A percentile compares a stretch with the other conserved stretches of the same genome.
Conservation (phyloP, 2,329 filamentous ascomycete species). For the Taxawa tesnikishii region DNA sequence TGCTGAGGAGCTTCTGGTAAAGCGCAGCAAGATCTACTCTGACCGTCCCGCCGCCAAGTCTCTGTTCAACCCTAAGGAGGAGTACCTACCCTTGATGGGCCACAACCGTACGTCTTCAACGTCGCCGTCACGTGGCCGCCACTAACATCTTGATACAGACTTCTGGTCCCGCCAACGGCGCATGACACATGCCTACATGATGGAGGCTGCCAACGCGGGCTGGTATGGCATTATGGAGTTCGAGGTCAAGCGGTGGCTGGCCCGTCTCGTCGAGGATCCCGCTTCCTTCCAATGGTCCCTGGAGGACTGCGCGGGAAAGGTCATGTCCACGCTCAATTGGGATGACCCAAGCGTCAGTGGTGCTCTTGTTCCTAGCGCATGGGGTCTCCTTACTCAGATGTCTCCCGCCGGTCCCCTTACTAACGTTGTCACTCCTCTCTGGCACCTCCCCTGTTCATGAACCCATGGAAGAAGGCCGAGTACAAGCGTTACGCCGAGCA, state of each 20-base stretch:
- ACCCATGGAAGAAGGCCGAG: slow-evolving; percentile 43
- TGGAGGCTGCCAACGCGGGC: slow-evolving; percentile 29
- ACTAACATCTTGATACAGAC: slow-evolving; percentile 20
- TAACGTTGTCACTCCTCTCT: slow-evolving; percentile 43
- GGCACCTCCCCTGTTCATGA: slow-evolving; percentile 37
- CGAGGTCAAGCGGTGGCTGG: slow-evolving; percentile 42
- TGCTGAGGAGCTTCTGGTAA: slow-evolving; percentile 40
- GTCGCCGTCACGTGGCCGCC: neutral
- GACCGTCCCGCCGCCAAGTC: slow-evolving; percentile 39
- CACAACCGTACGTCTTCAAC: slow-evolving; percentile 35
- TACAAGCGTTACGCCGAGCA: slow-evolving; percentile 41
- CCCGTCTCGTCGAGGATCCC: slow-evolving; percentile 35
- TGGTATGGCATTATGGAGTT: slow-evolving; percentile 39
- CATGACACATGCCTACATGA: slow-evolving; percentile 40
- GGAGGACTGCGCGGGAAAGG: slow-evolving; percentile 46
- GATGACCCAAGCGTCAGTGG: slow-evolving; percentile 37
- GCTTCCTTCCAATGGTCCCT: slow-evolving; percentile 38
- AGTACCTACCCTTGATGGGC: slow-evolving; percentile 44
- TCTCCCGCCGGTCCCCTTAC: slow-evolving; percentile 45
- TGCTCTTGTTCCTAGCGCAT: slow-evolving; percentile 38
- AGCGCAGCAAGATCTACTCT: slow-evolving; percentile 39
- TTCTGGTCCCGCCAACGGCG: slow-evolving; percentile 44
- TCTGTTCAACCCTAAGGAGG: slow-evolving; percentile 44
- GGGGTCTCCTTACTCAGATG: slow-evolving; percentile 46
- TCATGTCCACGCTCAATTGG: slow-evolving; percentile 44